Conservation (phyloP, 2,329 filamentous ascomycete genomes). For the Penicillium concentricum region DNA sequence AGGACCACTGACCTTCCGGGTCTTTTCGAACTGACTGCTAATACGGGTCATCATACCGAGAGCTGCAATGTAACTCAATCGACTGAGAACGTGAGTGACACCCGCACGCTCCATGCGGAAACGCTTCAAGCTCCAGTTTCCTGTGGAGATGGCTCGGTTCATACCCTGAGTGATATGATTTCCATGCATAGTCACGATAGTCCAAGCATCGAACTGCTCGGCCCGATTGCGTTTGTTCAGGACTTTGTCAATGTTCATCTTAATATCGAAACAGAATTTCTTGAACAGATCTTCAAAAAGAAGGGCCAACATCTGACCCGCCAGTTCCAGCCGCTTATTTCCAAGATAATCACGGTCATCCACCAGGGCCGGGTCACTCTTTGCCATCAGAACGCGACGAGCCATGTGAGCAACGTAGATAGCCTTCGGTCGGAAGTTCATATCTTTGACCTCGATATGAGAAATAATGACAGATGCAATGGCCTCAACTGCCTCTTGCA, state of each 20-base stretch:
- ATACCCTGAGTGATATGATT: conserved; percentile 88
- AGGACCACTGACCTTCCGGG: conserved; percentile 91
- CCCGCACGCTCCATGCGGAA: conserved; percentile 98
- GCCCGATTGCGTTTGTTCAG: conserved; percentile 90
- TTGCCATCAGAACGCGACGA: conserved; percentile 90
- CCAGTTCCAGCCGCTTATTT: conserved; percentile 93
- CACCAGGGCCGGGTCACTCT: conserved; percentile 82
- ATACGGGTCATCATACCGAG: conserved; percentile 99
- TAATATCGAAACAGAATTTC: conserved; percentile 84
- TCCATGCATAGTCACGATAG: conserved; percentile 79
- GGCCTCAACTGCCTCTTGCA: conserved; percentile 89
- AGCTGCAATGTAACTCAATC: conserved; percentile 92
- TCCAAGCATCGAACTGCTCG: conserved; percentile 80
- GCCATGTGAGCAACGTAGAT: conserved; percentile 97
- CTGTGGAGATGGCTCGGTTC: conserved; percentile 93
- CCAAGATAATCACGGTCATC: conserved; percentile 98
- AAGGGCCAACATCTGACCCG: conserved; percentile 87
- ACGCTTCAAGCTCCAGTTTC: conserved; percentile 96
- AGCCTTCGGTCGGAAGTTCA: conserved; percentile 96
- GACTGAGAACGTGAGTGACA: conserved; percentile 92
- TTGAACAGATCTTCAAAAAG: conserved; percentile 99
- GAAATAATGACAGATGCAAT: conserved; percentile 90
- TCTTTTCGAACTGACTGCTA: conserved; percentile 98
- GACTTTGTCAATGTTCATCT: conserved; percentile 91
- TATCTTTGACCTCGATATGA: conserved; percentile 84